A percentile compares a stretch with the other conserved stretches of the same genome.
These are phyloP conservation scores for Massarina eburnea DNA, from an alignment of 2,329 filamentous ascomycete genomes.

Conservation along the genomic window DNA sequence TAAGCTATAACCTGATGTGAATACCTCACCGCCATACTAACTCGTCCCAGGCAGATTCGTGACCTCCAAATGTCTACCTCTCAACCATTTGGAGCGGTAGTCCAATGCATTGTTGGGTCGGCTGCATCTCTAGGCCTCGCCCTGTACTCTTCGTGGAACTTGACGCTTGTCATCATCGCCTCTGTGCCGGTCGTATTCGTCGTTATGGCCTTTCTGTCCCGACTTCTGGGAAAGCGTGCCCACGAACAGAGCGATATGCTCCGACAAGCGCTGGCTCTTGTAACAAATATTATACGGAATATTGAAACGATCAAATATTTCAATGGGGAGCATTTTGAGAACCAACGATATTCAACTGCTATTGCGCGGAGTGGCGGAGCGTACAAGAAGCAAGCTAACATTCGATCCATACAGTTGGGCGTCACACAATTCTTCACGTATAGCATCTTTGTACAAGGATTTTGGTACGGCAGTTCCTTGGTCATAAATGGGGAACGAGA, in stretches of 20 bases:
- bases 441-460: conserved; percentile 81
- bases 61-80: conserved; percentile 82
- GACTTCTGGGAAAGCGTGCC: conserved; percentile 66
- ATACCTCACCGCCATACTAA: conserved; percentile 7
- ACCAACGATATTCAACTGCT: conserved; percentile 62
- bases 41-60: conserved; percentile 67
- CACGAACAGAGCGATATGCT: conserved; percentile 68
- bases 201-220: conserved; percentile 62
- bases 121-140: conserved; percentile 70
- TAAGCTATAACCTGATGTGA: conserved; percentile 46
- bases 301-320: conserved; percentile 88
- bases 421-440: conserved; percentile 74
- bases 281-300: conserved; percentile 67
- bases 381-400: conserved; percentile 69
- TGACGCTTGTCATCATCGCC: conserved; percentile 77
- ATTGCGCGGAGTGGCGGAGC: conserved; percentile 61
- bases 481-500: conserved; percentile 61
- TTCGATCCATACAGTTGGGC: conserved; percentile 71
- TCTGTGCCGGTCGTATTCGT: conserved; percentile 69
- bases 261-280: conserved; percentile 69
- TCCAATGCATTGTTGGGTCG: conserved; percentile 66
- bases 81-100: conserved; percentile 72
- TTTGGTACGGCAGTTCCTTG: conserved; percentile 80
- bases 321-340: conserved; percentile 72
- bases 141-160: conserved; percentile 77